These are phyloP conservation scores for Acrocalymma vagum DNA, from an alignment of 2,329 filamentous ascomycete genomes.

Conservation along the genomic window DNA sequence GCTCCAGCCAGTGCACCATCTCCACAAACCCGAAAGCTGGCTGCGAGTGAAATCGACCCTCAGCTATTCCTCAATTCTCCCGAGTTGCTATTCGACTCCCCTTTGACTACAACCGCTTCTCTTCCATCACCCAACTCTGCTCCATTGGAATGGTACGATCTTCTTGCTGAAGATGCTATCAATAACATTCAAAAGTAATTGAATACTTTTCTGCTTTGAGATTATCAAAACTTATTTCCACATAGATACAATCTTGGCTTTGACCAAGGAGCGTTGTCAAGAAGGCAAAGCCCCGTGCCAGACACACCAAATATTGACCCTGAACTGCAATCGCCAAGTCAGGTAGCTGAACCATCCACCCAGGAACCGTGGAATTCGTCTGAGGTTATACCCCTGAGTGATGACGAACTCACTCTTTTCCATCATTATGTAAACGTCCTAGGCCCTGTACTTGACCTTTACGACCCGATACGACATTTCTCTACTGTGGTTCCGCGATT, in stretches of 20 bases:
- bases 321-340: conserved; percentile 17
- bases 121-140: conserved; percentile 53
- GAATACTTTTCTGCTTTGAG: no score
- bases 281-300: conserved; percentile 32
- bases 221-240: no score
- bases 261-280: conserved; percentile 31
- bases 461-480: conserved; percentile 52
- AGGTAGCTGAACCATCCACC: conserved; percentile 12
- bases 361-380: conserved; percentile 36
- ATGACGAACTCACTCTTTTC: conserved; percentile 50
- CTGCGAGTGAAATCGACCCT: conserved; percentile 28
- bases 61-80: conserved; percentile 33
- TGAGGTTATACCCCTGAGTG: conserved; percentile 35
- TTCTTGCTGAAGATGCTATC: conserved; percentile 55
- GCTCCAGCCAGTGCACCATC: conserved; percentile 21
- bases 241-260: conserved; percentile 45
- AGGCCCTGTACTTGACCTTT: conserved; percentile 54
- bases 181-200: conserved; percentile 46
- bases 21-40: conserved; percentile 20
- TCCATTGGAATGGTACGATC: conserved; percentile 59
- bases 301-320: conserved; percentile 24
- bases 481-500: conserved; percentile 41
- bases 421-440: conserved; percentile 49
- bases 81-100: conserved; percentile 43
- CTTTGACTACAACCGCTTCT: conserved; percentile 38